These are phyloP conservation scores for Lactarius hengduanensis DNA, from an alignment of 768 basidiomycete species.

Conservation along the genomic window DNA sequence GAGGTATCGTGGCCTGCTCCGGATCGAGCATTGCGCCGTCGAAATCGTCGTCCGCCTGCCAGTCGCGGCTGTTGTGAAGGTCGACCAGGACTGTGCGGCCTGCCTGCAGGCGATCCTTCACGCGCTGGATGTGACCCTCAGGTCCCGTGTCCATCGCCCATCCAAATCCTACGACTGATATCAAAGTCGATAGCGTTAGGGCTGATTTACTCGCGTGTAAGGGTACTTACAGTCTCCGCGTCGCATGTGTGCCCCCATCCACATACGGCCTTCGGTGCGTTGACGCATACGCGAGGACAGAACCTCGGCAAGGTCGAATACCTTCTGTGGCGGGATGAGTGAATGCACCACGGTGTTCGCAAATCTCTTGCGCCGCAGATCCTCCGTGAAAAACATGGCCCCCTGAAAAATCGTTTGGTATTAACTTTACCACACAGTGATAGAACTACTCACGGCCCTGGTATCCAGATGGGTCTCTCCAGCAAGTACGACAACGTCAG, in stretches of 20 bases:
- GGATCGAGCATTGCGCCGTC: slow-evolving; percentile 5
- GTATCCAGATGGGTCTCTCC: slow-evolving; percentile 42
- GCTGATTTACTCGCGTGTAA: neutral
- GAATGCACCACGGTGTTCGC: slow-evolving; percentile 16
- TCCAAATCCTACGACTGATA: slow-evolving; percentile 34
- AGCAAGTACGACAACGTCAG: slow-evolving; percentile 42
- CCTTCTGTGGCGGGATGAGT: slow-evolving; percentile 15
- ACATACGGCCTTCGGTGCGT: slow-evolving; percentile 37
- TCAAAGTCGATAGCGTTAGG: slow-evolving; percentile 4
- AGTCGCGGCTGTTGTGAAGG: neutral
- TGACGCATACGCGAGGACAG: slow-evolving; percentile 39
- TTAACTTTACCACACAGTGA: neutral
- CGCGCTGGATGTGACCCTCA: slow-evolving; percentile 39
- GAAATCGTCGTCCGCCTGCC: slow-evolving; percentile 13
- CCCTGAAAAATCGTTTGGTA: slow-evolving; percentile 16
- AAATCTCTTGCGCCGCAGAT: slow-evolving; percentile 5
- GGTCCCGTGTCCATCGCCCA: slow-evolving; percentile 41
- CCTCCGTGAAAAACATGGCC: slow-evolving; percentile 26
- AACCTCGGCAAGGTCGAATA: slow-evolving; percentile 34
- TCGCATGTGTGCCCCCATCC: slow-evolving; percentile 47
- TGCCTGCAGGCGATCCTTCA: slow-evolving; percentile 32
- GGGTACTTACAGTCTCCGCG: slow-evolving; percentile 43
- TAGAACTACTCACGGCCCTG: slow-evolving; percentile 39
- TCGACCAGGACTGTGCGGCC: slow-evolving; percentile 35
- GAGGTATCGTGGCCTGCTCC: slow-evolving; percentile 7